These are phyloP conservation scores for Vitis riparia DNA, from an alignment of 164 flowering plant genomes.

Conservation along the genomic window DNA sequence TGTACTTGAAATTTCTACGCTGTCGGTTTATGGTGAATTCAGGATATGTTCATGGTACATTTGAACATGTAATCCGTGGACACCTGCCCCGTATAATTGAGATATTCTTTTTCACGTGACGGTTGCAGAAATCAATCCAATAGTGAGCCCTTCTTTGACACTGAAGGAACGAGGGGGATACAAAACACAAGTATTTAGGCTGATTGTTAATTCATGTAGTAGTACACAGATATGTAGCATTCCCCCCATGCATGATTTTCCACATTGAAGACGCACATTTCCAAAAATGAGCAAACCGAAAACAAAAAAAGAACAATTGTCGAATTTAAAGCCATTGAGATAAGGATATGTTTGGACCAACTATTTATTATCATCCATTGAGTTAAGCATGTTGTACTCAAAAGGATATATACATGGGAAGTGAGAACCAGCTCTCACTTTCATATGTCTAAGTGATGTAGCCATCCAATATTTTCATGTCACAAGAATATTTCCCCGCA, in stretches of 20 bases:
- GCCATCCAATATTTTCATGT: too few relatives aligned
- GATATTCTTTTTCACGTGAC: background rate
- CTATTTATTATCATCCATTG: background rate
- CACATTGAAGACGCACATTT: background rate
- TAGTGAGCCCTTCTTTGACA: background rate
- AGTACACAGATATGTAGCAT: background rate
- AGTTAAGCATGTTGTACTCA: background rate
- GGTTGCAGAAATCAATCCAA: background rate
- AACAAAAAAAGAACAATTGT: background rate
- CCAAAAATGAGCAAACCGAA: background rate
- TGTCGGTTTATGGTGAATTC: too few relatives aligned
- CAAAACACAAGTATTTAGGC: background rate
- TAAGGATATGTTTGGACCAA: background rate
- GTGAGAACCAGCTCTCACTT: too few relatives aligned
- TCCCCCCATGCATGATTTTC: constrained; percentile 10
- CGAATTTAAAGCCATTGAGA: background rate
- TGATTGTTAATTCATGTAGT: too few relatives aligned
- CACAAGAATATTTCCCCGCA: too few relatives aligned
- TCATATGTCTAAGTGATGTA: too few relatives aligned
- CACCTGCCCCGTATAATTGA: constrained; percentile 10
- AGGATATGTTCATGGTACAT: too few relatives aligned
- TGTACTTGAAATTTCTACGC: too few relatives aligned
- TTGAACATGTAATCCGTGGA: background rate
- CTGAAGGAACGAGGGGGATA: background rate
- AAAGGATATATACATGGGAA: too few relatives aligned